These are phyloP conservation scores for Botrytis hyacinthi DNA, from an alignment of 2,329 filamentous ascomycete genomes.

Conservation along the genomic window DNA sequence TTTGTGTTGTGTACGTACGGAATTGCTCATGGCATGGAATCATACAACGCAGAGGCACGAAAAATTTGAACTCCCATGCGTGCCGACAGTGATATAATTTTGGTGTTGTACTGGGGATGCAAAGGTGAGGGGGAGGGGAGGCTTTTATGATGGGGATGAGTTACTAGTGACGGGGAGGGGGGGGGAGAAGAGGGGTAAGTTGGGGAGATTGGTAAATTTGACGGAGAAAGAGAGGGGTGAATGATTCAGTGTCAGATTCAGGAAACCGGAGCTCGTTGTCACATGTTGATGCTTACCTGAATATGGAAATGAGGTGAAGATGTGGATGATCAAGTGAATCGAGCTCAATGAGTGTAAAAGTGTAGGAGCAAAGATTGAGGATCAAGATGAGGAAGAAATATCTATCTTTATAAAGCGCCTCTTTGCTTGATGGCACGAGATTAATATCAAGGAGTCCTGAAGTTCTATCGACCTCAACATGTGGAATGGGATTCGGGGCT, in stretches of 20 bases:
- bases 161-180: too few relatives aligned
- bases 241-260: not conserved
- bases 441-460: too few relatives aligned
- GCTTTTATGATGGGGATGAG: not conserved
- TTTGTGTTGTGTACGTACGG: too few relatives aligned
- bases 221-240: too few relatives aligned
- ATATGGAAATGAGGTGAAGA: not conserved
- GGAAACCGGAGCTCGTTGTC: not conserved
- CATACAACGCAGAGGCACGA: not conserved
- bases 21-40: not conserved
- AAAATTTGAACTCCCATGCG: not conserved
- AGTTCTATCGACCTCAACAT: rapidly evolving
- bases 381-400: not conserved
- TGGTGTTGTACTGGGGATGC: not conserved
- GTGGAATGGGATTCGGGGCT: too few relatives aligned
- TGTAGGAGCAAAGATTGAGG: not conserved
- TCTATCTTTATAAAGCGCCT: not conserved
- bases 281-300: not conserved
- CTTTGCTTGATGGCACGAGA: not conserved
- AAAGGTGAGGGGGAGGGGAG: not conserved
- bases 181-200: not conserved
- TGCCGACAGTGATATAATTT: too few relatives aligned
- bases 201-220: too few relatives aligned
- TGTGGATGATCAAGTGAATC: not conserved
- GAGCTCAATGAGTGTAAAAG: not conserved